phyloP scores from a whole-genome alignment of 208 protist genomes.

The Wallacemonas sp. region DNA sequence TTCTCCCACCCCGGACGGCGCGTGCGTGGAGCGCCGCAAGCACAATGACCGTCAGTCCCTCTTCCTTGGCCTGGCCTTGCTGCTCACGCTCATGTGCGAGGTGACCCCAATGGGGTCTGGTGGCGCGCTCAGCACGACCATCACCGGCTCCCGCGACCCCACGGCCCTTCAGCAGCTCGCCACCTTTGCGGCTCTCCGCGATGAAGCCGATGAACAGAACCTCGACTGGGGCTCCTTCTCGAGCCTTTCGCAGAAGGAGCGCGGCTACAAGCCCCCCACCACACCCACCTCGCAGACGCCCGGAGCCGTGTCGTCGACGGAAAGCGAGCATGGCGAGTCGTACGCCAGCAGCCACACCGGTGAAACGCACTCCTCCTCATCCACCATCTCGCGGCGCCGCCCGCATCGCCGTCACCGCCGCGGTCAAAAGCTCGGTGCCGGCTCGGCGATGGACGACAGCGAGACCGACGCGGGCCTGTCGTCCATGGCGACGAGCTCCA shows the following conservation, averaged over 20 bases:
- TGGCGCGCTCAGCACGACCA: slow-evolving; percentile 50
- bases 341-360: slow-evolving; percentile 10
- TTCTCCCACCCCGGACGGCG: not conserved
- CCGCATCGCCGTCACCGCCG: slow-evolving; percentile 31
- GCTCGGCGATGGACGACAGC: not conserved
- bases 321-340: slow-evolving; percentile 20
- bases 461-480: not conserved
- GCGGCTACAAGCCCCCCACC: slow-evolving; percentile 10
- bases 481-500: slow-evolving; percentile 6
- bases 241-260: slow-evolving; percentile 5
- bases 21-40: not conserved
- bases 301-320: not conserved
- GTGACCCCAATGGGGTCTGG: slow-evolving; percentile 20
- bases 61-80: slow-evolving; percentile 35
- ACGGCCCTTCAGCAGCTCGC: slow-evolving; percentile 66
- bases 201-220: slow-evolving; percentile 67
- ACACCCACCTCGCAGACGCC: not conserved
- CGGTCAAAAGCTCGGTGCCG: not conserved
- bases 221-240: slow-evolving; percentile 59
- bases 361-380: not conserved
- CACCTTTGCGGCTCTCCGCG: slow-evolving; percentile 61
- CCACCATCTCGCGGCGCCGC: slow-evolving; percentile 12
- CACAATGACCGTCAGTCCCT: slow-evolving; percentile 17
- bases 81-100: slow-evolving; percentile 37
- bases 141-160: slow-evolving; percentile 40